phyloP scores from a whole-genome alignment of 345 rosid genomes.

The Balakata baccata region DNA sequence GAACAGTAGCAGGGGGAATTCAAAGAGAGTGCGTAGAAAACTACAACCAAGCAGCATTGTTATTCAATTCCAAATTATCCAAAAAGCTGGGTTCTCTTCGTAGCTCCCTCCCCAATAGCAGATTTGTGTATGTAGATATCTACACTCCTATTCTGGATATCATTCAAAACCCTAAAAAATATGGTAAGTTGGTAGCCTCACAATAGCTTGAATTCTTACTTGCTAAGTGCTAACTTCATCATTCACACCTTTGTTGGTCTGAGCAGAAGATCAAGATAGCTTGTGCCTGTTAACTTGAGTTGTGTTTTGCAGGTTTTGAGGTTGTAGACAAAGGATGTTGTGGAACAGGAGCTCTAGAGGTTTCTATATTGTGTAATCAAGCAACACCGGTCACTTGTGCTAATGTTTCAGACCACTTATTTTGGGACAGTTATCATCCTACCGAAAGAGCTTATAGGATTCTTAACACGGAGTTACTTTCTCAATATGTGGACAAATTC shows the following conservation, averaged over 20 bases:
- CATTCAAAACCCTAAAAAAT: slow-evolving; percentile 43
- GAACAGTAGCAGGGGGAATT: slow-evolving; percentile 60
- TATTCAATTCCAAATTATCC: slow-evolving; percentile 56
- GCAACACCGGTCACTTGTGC: slow-evolving; percentile 22
- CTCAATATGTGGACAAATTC: neutral
- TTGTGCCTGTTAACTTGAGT: too few species aligned
- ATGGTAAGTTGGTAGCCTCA: slow-evolving; percentile 36
- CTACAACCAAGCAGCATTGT: slow-evolving; percentile 46
- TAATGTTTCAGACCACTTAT: slow-evolving; percentile 24
- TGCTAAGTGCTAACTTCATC: too few species aligned
- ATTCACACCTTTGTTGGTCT: too few species aligned
- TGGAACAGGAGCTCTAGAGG: slow-evolving; percentile 43
- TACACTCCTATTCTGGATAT: slow-evolving; percentile 32
- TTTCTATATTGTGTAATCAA: slow-evolving; percentile 22
- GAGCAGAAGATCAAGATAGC: too few species aligned
- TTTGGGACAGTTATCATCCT: slow-evolving; percentile 53
- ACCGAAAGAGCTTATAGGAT: slow-evolving; percentile 32
- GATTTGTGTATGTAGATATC: slow-evolving; percentile 42
- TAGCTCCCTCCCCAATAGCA: slow-evolving; percentile 24
- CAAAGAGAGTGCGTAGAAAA: slow-evolving; percentile 41
- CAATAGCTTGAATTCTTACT: too few species aligned
- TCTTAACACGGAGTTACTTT: neutral
- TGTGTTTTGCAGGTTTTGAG: slow-evolving; percentile 46
- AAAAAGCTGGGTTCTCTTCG: slow-evolving; percentile 28
- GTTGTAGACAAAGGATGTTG: slow-evolving; percentile 57